Evolutionary conservation across 2,329 filamentous ascomycete species (phyloP).

Genomic region (Claviceps paspali): DNA sequence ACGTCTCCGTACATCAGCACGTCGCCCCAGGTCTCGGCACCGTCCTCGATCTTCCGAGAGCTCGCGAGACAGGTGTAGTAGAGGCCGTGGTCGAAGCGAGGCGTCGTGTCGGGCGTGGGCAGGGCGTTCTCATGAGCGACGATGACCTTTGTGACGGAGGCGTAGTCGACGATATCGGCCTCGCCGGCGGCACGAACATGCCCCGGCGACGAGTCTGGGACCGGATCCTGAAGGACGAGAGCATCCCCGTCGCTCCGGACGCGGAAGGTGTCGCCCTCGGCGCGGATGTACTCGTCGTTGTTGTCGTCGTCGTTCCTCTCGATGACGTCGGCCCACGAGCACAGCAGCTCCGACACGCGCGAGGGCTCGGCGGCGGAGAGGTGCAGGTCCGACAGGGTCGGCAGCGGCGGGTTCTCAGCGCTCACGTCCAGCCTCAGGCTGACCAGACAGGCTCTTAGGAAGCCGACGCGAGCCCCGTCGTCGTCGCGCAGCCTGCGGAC

Average conservation of each 20-base stretch:
- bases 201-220: too few species aligned
- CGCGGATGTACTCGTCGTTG: constrained; percentile 57
- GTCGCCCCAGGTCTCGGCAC: constrained; percentile 56
- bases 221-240: constrained; percentile 39
- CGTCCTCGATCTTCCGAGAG: constrained; percentile 43
- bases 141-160: constrained; percentile 56
- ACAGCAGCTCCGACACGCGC: constrained; percentile 53
- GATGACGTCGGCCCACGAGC: constrained; percentile 51
- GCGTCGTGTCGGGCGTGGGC: constrained; percentile 59
- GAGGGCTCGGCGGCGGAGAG: constrained; percentile 53
- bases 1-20: constrained; percentile 78
- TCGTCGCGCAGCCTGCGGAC: constrained; percentile 52
- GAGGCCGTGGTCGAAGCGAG: constrained; percentile 69
- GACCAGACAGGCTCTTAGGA: constrained; percentile 62
- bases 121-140: constrained; percentile 53
- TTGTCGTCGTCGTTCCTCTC: constrained; percentile 48
- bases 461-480: constrained; percentile 54
- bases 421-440: constrained; percentile 75
- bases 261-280: constrained; percentile 69
- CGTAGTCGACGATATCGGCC: constrained; percentile 55
- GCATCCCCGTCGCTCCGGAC: constrained; percentile 51
- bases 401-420: constrained; percentile 49
- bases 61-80: constrained; percentile 58
- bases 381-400: constrained; percentile 69
- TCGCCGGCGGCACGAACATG: constrained; percentile 13